These are phyloP conservation scores for Xylogone sp. DNA, from an alignment of 2,329 filamentous ascomycete species.

Conservation along the genomic window DNA sequence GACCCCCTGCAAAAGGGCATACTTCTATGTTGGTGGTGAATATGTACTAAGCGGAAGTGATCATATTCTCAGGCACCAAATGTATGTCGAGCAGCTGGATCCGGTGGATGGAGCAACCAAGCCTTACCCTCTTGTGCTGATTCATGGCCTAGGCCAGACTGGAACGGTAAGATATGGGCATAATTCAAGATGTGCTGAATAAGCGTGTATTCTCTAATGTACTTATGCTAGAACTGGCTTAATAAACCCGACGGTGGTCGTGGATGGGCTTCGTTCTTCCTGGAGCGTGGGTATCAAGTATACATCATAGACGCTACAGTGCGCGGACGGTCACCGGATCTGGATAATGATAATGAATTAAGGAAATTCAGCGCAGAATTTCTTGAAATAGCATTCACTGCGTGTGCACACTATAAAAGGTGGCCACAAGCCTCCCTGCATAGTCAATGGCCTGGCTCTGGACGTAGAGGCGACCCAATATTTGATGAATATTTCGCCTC, in stretches of 20 bases:
- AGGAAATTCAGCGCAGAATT: background rate
- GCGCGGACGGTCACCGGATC: constrained; percentile 13
- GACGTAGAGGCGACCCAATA: constrained; percentile 25
- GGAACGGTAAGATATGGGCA: constrained; percentile 7
- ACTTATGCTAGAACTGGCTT: constrained; percentile 30
- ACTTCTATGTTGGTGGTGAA: constrained; percentile 16
- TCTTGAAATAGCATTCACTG: constrained; percentile 1
- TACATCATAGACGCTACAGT: constrained; percentile 32
- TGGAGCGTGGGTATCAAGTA: constrained; percentile 38
- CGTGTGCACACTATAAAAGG: background rate
- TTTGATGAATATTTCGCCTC: constrained; percentile 33
- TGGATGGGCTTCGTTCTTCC: constrained; percentile 43
- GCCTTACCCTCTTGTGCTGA: constrained; percentile 12
- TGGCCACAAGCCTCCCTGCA: constrained; percentile 29
- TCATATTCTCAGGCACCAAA: constrained; percentile 32
- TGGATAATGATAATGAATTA: background rate
- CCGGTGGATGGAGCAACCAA: constrained; percentile 19
- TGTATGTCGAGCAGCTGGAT: constrained; percentile 47
- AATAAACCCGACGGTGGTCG: constrained; percentile 42
- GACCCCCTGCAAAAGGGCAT: constrained; percentile 11
- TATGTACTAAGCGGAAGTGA: constrained; percentile 11
- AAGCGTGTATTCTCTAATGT: background rate
- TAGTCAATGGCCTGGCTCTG: constrained; percentile 34
- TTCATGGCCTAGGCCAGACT: constrained; percentile 12
- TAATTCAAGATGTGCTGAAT: background rate